Base-by-base conservation (phyloP, 345 rosid species). In the Laguncularia racemosa region DNA sequence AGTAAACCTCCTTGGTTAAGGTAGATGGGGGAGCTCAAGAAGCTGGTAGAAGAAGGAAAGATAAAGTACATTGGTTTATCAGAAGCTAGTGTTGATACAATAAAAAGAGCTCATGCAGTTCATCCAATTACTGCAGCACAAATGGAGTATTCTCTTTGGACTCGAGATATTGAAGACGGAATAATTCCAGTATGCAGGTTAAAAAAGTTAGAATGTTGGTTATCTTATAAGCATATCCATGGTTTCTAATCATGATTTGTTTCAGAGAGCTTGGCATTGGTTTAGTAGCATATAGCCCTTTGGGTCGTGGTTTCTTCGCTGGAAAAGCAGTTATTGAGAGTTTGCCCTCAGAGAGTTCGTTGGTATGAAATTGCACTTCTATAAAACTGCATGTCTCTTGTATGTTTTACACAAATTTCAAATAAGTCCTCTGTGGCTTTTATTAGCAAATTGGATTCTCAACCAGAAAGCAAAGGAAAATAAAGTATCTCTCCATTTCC, bases 81-180 rank as follows among this genome's bases (percentile, higher is more conserved):
- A 11, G 73, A 78, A 68, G 59, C 82, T 46, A 73, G 74, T 53
- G 20, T 52, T 1, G 57, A 65, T n/a, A 73, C 78, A 12, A 73
- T 73, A 52, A 77, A 61, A 59, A 70, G 76, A 61, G 78, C 81
- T 12, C 76, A 71, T 67, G 71, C 69, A 9, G 53, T 77, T 53
- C 77, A 66, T 62, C 75, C 73, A 16, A 67, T 76, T 43, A 69
- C 81, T 16, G 73, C 77, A 13, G 13, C 71, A 11, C 73, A 77
- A 26, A 77, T 73, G 82, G 76, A 73, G 61, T 71, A 73, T 55
- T 77, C 78, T 23, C 61, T 73, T 15, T 73, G 82, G 78, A 51
- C 64, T 12, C 69, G 76, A 0, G 78, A 77, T 3, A 67, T 71
- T 7, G 72, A 73, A 62, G 70, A 65, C 1, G 78, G 59, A n/a